phyloP scores from a whole-genome alignment of 164 flowering plant genomes.

The Echeveria elegans region DNA sequence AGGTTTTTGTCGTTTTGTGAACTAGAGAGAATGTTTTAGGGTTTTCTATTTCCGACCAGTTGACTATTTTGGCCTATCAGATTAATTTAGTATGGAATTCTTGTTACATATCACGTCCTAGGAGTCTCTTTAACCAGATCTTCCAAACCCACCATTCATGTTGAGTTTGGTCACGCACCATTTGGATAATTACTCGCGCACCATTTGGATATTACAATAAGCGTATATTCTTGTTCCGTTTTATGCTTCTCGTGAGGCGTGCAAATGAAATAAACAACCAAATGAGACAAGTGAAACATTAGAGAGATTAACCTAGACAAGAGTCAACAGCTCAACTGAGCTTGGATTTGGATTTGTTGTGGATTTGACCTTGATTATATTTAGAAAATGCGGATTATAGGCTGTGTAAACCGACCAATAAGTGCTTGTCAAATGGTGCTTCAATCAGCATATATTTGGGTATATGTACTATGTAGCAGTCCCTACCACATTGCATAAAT shows the following conservation, averaged over 20 bases:
- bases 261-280: too few species aligned
- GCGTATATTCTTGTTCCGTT: too few species aligned
- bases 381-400: not conserved
- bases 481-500: too few species aligned
- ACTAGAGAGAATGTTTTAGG: not conserved
- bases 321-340: not conserved
- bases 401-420: not conserved
- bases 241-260: too few species aligned
- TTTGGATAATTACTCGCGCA: too few species aligned
- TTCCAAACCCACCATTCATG: not conserved
- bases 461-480: too few species aligned
- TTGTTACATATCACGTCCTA: not conserved
- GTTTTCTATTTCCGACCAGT: not conserved
- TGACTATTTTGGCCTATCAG: not conserved
- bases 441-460: not conserved
- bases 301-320: not conserved
- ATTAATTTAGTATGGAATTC: not conserved
- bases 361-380: not conserved
- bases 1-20: not conserved
- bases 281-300: too few species aligned
- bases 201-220: too few species aligned
- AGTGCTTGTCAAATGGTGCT: not conserved
- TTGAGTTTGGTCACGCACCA: conserved; percentile 8
- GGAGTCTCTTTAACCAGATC: conserved; percentile 1
- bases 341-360: not conserved